Evolutionary conservation across 2,329 filamentous ascomycete species (phyloP), one percentile per base, ranked within the genome.

Genomic region (Colletotrichum australisinense): DNA sequence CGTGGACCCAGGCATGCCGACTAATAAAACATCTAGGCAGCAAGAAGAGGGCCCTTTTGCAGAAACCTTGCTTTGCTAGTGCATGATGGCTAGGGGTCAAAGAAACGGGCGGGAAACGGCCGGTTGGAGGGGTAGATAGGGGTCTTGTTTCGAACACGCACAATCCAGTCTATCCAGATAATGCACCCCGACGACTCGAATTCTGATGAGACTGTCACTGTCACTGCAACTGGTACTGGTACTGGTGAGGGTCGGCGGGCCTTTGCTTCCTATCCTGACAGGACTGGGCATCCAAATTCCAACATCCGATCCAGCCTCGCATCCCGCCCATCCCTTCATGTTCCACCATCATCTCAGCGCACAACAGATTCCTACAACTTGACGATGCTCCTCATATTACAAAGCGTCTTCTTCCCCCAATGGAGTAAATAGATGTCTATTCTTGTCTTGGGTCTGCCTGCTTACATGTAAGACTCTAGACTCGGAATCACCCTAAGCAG

Each of bases 71-170:
- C n/a, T 53, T 16, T 26, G 28, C 63, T 55, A 32, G 24, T 22
- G 64, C 57, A 62, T 49, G 19, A 62, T 42, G 64, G 19, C 30
- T 35, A 63, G 65, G 19, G 53, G n/a, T 49, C 30, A 14, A 55
- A 28, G 58, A 72, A 72, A 72, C 65, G 58, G 46, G 28, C 58
- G 58, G 65, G 57, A 72, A 72, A 71, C 49, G 38, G 24, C 46
- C 32, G 24, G 24, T 14, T 14, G 46, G 67, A 67, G 65, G 64
- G 57, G 55, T 60, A 35, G 60, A 67, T 56, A 60, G 52, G 69
- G 64, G 64, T 63, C 58, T 58, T 58, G 52, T 72, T 68, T 72
- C 69, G 63, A 67, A 49, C 55, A 28, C 32, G 28, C 8, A 53
- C 28, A 63, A 53, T 30, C 35, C 14, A 67, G 30, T 52, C 28